Conservation (phyloP, 2,329 filamentous ascomycete species). For the Colletotrichum phormii region DNA sequence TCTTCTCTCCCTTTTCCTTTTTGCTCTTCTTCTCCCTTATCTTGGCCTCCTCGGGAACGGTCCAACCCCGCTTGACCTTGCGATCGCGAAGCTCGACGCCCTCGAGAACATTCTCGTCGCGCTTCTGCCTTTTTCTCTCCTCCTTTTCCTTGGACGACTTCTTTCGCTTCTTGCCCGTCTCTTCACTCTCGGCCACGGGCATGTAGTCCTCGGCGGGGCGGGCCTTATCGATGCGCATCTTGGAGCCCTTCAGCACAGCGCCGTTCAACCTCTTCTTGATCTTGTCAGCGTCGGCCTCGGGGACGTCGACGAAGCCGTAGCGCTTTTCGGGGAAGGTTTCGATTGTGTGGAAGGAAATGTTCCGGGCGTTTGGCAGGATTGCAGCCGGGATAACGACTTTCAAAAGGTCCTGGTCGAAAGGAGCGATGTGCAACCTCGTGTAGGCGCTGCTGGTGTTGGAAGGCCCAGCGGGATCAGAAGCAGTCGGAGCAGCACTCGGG, state of each 20-base stretch:
- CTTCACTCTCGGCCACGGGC: slow-evolving; percentile 48
- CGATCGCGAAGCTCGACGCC: slow-evolving; percentile 80
- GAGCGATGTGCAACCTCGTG: slow-evolving; percentile 85
- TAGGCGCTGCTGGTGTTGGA: slow-evolving; percentile 43
- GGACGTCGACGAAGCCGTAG: slow-evolving; percentile 92
- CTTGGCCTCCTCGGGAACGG: slow-evolving; percentile 69
- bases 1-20: slow-evolving; percentile 57
- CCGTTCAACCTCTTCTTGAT: slow-evolving; percentile 92
- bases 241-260: slow-evolving; percentile 83
- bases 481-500: slow-evolving; percentile 1
- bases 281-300: slow-evolving; percentile 85
- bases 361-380: slow-evolving; percentile 73
- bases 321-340: slow-evolving; percentile 90
- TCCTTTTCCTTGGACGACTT: slow-evolving; percentile 49
- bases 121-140: slow-evolving; percentile 62
- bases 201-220: slow-evolving; percentile 68
- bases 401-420: slow-evolving; percentile 81
- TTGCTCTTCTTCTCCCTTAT: slow-evolving; percentile 59
- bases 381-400: slow-evolving; percentile 77
- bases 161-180: slow-evolving; percentile 55
- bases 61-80: slow-evolving; percentile 92
- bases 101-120: slow-evolving; percentile 61
- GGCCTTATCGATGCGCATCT: slow-evolving; percentile 87
- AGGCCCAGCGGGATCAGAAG: slow-evolving; percentile 12
- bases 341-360: slow-evolving; percentile 88